Percentiles rank a stretch among this genome's conserved stretches.
These are phyloP conservation scores for Eremothecium coryli DNA, from an alignment of 1,139 yeast genomes.

Conservation along the genomic window DNA sequence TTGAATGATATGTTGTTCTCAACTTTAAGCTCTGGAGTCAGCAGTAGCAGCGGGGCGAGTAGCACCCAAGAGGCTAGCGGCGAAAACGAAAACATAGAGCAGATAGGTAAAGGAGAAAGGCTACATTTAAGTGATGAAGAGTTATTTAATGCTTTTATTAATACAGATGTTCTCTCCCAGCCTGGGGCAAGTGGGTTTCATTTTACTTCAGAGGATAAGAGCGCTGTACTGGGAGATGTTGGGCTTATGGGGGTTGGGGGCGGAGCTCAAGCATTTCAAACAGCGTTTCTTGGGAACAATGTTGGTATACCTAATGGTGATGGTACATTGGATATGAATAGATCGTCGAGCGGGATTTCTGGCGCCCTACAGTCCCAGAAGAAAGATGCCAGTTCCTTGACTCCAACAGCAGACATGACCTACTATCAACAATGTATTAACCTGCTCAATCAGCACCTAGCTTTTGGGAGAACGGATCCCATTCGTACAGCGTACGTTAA, in stretches of 20 bases:
- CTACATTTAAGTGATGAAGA: constrained; percentile 14
- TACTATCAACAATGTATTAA: constrained; percentile 11
- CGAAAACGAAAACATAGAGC: constrained; percentile 5
- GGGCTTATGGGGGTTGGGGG: too few species aligned
- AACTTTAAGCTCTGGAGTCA: constrained; percentile 2
- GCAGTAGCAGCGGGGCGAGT: constrained; percentile 3
- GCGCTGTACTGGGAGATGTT: too few species aligned
- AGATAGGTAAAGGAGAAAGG: background rate
- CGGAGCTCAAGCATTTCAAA: too few species aligned
- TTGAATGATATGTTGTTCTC: constrained; percentile 16
- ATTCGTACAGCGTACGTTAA: constrained; percentile 17
- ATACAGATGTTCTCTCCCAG: constrained; percentile 16
- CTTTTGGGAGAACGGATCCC: constrained; percentile 24
- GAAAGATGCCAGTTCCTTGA: background rate
- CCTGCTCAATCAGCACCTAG: constrained; percentile 17
- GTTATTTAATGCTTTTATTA: constrained; percentile 20
- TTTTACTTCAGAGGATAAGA: background rate
- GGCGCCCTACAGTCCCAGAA: background rate
- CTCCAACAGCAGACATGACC: background rate
- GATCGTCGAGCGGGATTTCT: background rate
- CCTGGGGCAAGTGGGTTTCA: background rate
- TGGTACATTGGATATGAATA: background rate
- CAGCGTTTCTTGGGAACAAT: background rate
- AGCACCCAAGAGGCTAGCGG: constrained; percentile 1
- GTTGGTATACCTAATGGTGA: constrained; percentile 1